phyloP scores from a whole-genome alignment of 192 early-diverging fungal genomes.

The Backusella mclennaniae region DNA sequence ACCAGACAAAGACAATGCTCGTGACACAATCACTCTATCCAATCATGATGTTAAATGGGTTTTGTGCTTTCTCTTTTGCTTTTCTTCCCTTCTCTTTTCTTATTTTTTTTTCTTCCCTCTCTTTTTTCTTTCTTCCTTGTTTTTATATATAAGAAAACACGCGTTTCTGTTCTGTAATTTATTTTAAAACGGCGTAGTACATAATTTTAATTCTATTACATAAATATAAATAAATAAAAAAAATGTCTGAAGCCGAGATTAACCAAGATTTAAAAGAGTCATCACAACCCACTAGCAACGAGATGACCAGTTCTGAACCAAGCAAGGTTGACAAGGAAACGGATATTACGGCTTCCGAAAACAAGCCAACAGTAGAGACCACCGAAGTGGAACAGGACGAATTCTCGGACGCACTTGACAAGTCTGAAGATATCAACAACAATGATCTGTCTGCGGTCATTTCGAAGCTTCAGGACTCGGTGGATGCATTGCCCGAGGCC shows the following conservation, averaged over 20 bases:
- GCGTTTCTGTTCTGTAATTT: neutral
- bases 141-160: too few relatives aligned
- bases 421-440: neutral
- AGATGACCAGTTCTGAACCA: slow-evolving; percentile 6
- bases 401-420: slow-evolving; percentile 12
- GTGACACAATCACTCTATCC: slow-evolving; percentile 7
- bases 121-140: neutral
- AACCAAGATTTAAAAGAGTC: slow-evolving; percentile 6
- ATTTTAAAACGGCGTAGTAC: neutral
- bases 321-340: neutral
- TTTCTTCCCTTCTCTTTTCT: neutral
- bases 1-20: slow-evolving; percentile 8
- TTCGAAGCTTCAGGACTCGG: neutral
- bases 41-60: neutral
- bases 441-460: neutral
- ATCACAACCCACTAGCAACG: neutral
- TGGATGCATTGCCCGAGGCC: neutral
- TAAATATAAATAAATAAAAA: neutral
- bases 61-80: neutral
- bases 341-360: neutral
- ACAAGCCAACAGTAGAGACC: neutral
- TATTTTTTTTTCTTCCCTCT: neutral
- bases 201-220: neutral
- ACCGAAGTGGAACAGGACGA: neutral
- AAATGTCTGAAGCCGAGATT: slow-evolving; percentile 4